These are phyloP conservation scores for Lichtheimia corymbifera DNA, from an alignment of 371 early-diverging fungal species.

Conservation along the genomic window DNA sequence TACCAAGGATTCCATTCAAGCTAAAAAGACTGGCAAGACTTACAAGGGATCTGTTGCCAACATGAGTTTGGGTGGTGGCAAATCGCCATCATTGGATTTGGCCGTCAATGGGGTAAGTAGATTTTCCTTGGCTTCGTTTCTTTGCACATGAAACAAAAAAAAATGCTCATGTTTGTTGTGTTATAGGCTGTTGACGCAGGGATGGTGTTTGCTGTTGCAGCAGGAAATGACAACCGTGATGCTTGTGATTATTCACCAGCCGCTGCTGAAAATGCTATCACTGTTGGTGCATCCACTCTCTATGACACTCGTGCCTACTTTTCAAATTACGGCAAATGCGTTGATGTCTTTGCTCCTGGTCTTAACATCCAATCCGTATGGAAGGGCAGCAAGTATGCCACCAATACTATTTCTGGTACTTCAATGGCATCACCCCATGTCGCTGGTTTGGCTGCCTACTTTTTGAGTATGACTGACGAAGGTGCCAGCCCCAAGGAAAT, in stretches of 20 bases:
- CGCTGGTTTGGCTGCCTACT: conserved; percentile 90
- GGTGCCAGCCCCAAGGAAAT: conserved; percentile 76
- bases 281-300: conserved; percentile 93
- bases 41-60: conserved; percentile 84
- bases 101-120: conserved; percentile 68
- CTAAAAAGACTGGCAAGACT: conserved; percentile 42
- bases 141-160: not conserved
- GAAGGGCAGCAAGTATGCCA: conserved; percentile 73
- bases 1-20: conserved; percentile 40
- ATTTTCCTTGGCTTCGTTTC: not conserved
- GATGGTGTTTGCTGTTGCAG: conserved; percentile 93
- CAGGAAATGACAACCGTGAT: conserved; percentile 93
- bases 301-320: conserved; percentile 85
- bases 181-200: conserved; percentile 71
- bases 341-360: conserved; percentile 94
- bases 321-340: conserved; percentile 89
- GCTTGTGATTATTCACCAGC: conserved; percentile 97
- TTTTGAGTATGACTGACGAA: conserved; percentile 61
- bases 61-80: conserved; percentile 92
- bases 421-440: conserved; percentile 99
- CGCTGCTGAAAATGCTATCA: conserved; percentile 83
- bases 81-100: conserved; percentile 75
- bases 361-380: conserved; percentile 86
- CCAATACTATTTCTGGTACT: conserved; percentile 94
- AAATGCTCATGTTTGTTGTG: not conserved